These are phyloP conservation scores for Lachnellula subtilissima DNA, from an alignment of 2,329 filamentous ascomycete species.

Conservation along the genomic window DNA sequence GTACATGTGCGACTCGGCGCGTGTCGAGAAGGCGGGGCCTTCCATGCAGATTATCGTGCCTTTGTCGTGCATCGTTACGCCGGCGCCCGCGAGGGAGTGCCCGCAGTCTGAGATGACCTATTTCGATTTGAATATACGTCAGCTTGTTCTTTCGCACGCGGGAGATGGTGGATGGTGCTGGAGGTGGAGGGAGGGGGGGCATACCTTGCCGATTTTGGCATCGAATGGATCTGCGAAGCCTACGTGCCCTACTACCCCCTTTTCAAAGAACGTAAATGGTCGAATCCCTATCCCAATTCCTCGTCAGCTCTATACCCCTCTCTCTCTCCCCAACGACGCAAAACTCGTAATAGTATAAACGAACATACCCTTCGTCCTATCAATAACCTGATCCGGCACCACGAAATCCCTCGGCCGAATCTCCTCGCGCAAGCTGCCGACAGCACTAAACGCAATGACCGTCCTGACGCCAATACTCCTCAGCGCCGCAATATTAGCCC, in stretches of 20 bases:
- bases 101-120: slow-evolving; percentile 72
- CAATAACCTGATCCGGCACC: slow-evolving; percentile 92
- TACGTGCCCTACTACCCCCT: slow-evolving; percentile 87
- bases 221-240: slow-evolving; percentile 97
- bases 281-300: slow-evolving; percentile 51
- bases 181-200: background rate
- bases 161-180: background rate
- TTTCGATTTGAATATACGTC: too few relatives aligned
- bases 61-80: slow-evolving; percentile 75
- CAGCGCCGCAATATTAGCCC: slow-evolving; percentile 97
- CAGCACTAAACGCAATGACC: slow-evolving; percentile 91
- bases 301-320: background rate
- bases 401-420: slow-evolving; percentile 97
- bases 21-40: slow-evolving; percentile 96
- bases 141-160: background rate
- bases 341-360: background rate
- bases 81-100: slow-evolving; percentile 70
- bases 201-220: slow-evolving; percentile 57
- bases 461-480: slow-evolving; percentile 83
- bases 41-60: slow-evolving; percentile 95
- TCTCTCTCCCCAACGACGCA: background rate
- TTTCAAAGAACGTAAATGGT: slow-evolving; percentile 93
- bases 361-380: slow-evolving; percentile 74
- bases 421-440: slow-evolving; percentile 85
- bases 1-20: slow-evolving; percentile 93